These are phyloP conservation scores for Claviceps sp. DNA, from an alignment of 2,329 filamentous ascomycete genomes.

Conservation along the genomic window DNA sequence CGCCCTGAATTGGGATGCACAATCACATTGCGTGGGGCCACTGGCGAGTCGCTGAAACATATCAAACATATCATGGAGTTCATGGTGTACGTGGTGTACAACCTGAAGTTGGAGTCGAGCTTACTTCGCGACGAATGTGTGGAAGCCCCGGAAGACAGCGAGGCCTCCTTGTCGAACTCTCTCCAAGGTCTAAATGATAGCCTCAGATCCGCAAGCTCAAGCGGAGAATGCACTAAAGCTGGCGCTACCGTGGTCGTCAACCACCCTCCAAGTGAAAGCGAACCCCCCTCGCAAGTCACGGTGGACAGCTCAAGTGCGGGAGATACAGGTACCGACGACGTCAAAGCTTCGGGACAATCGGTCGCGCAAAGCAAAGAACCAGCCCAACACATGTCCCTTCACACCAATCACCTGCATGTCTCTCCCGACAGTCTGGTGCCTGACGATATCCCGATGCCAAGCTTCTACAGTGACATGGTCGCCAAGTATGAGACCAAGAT, in stretches of 20 bases:
- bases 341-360: conserved; percentile 14
- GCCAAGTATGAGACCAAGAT: conserved; percentile 87
- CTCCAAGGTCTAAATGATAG: conserved; percentile 27
- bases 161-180: conserved; percentile 27
- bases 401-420: conserved; percentile 29
- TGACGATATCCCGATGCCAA: conserved; percentile 72
- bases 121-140: conserved; percentile 88
- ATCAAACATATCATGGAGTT: conserved; percentile 95
- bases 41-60: conserved; percentile 54
- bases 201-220: conserved; percentile 19
- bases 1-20: conserved; percentile 85
- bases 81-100: conserved; percentile 98
- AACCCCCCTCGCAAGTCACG: conserved; percentile 21
- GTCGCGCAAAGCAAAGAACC: conserved; percentile 13
- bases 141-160: conserved; percentile 55
- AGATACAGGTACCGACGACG: conserved; percentile 15
- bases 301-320: conserved; percentile 16
- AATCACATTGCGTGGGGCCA: conserved; percentile 76
- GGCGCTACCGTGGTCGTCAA: conserved; percentile 20
- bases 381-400: conserved; percentile 21
- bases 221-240: conserved; percentile 16
- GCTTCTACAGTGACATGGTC: conserved; percentile 90
- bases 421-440: conserved; percentile 46
- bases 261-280: conserved; percentile 24
- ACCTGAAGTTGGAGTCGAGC: conserved; percentile 88